Percentiles rank a stretch among this genome's conserved stretches.
Evolutionary conservation across 345 rosid genomes (phyloP).

Genomic region (Boechera retrofracta): DNA sequence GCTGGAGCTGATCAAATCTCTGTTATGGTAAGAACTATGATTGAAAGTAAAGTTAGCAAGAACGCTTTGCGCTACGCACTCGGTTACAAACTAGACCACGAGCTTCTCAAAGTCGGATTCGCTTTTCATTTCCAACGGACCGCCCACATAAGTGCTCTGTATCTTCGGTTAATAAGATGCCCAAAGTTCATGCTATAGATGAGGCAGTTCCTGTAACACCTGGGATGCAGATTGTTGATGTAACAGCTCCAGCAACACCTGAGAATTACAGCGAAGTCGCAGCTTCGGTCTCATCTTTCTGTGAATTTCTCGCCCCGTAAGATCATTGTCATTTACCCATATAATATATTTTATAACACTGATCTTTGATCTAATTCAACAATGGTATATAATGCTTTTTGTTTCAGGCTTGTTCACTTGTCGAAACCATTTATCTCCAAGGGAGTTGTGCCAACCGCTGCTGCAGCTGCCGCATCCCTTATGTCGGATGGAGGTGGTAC

Average conservation of each 20-base stretch:
- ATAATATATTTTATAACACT: not conserved
- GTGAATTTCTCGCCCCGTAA: constrained; percentile 98
- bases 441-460: constrained; percentile 96
- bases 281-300: constrained; percentile 79
- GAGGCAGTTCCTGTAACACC: constrained; percentile 94
- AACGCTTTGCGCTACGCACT: constrained; percentile 75
- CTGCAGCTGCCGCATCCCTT: constrained; percentile 94
- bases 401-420: constrained; percentile 82
- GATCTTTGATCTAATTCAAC: not conserved
- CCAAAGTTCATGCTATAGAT: constrained; percentile 79
- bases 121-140: constrained; percentile 86
- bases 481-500: constrained; percentile 99
- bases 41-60: constrained; percentile 97
- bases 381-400: not conserved
- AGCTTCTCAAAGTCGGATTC: constrained; percentile 86
- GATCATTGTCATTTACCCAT: constrained; percentile 24
- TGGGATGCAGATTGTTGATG: constrained; percentile 97
- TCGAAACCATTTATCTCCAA: constrained; percentile 83
- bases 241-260: constrained; percentile 87
- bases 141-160: constrained; percentile 74
- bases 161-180: constrained; percentile 85
- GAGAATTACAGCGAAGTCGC: constrained; percentile 86
- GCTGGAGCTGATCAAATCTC: constrained; percentile 93
- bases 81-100: constrained; percentile 94
- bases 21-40: constrained; percentile 79